These are phyloP conservation scores for Solanum appendiculatum DNA, from an alignment of 257 asterid species.

Conservation along the genomic window DNA sequence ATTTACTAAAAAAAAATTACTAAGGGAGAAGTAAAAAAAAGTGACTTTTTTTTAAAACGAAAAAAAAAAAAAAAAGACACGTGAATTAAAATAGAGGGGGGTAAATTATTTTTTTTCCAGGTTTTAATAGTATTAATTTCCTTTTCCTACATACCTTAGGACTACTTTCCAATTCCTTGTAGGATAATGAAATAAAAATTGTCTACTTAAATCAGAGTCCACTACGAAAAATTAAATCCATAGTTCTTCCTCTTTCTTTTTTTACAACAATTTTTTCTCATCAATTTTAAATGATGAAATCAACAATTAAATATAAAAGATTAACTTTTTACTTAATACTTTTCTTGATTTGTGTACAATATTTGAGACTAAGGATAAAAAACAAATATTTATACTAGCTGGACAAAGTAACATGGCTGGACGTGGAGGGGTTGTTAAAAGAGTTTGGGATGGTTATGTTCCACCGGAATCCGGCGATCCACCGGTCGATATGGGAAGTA, in stretches of 20 bases:
- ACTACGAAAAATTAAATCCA: neutral
- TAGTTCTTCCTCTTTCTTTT: neutral
- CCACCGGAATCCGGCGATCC: neutral
- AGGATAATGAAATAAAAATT: neutral
- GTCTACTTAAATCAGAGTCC: neutral
- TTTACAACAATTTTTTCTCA: neutral
- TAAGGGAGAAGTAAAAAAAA: neutral
- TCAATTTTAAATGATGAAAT: neutral
- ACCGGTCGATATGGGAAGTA: neutral
- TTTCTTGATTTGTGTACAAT: neutral
- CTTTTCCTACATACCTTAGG: neutral
- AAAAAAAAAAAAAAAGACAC: neutral
- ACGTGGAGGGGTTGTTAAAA: neutral
- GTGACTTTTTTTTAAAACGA: neutral
- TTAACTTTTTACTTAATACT: neutral
- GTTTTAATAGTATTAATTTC: neutral
- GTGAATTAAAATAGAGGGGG: neutral
- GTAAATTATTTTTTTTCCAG: neutral
- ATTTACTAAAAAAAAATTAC: neutral
- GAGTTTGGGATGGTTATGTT: neutral
- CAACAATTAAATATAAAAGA: neutral
- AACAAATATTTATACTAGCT: neutral
- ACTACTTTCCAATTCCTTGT: neutral
- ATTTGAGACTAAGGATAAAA: neutral
- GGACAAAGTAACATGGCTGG: constrained; percentile 5